These are phyloP conservation scores for Prunus yedoensis DNA, from an alignment of 331 rosid species.

Conservation along the genomic window DNA sequence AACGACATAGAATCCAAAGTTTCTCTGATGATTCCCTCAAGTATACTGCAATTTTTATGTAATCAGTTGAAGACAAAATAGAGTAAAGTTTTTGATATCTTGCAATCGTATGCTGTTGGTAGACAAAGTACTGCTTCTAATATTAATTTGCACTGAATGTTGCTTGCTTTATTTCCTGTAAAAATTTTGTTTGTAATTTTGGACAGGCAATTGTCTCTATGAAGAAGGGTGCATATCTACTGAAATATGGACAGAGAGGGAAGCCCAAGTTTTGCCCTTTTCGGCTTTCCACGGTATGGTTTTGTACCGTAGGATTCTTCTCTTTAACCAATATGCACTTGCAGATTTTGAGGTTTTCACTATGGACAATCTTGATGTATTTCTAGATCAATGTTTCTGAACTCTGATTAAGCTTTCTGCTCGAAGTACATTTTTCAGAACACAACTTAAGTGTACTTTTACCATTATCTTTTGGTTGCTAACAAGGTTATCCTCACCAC, in stretches of 20 bases:
- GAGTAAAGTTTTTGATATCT: neutral
- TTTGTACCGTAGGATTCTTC: neutral
- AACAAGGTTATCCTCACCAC: neutral
- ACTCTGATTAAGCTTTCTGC: neutral
- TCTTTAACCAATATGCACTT: neutral
- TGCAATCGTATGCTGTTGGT: no score
- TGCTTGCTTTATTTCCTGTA: no score
- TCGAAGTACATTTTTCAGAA: neutral
- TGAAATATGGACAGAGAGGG: constrained; percentile 74
- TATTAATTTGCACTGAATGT: no score
- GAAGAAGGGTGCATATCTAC: constrained; percentile 81
- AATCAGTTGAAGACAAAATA: neutral
- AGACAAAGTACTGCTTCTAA: no score
- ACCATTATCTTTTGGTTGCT: neutral
- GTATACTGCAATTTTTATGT: neutral
- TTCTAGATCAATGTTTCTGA: neutral
- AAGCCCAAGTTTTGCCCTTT: constrained; percentile 82
- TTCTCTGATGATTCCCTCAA: no score
- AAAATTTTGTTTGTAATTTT: constrained; percentile 14
- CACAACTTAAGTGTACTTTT: neutral
- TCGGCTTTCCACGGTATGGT: constrained; percentile 67
- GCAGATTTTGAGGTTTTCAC: neutral
- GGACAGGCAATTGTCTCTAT: constrained; percentile 79
- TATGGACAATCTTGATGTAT: neutral
- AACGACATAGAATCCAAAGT: no score